These are phyloP conservation scores for Millerozyma miso DNA, from an alignment of 805 yeast genomes.

Conservation along the genomic window DNA sequence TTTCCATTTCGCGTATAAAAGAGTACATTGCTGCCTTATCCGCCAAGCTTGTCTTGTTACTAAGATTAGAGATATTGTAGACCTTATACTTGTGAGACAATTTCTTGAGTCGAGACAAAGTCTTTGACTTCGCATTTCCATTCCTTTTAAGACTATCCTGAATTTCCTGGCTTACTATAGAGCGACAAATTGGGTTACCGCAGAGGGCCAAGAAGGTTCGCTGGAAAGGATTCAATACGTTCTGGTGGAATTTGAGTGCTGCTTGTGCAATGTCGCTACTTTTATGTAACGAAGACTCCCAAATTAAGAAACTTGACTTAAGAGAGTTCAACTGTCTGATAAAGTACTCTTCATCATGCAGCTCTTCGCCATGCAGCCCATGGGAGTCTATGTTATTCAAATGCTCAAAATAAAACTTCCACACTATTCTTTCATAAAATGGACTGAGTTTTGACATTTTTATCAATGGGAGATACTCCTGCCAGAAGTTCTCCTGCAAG, in stretches of 20 bases:
- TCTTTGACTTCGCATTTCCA: constrained; percentile 7
- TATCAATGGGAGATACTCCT: constrained; percentile 22
- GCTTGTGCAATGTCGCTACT: constrained; percentile 10
- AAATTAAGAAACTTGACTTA: constrained; percentile 29
- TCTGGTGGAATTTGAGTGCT: constrained; percentile 12
- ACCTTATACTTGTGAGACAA: constrained; percentile 29
- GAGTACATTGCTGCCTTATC: constrained; percentile 23
- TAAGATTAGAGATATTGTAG: constrained; percentile 13
- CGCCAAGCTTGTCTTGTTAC: constrained; percentile 16
- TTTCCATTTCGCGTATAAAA: constrained; percentile 12
- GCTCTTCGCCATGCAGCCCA: constrained; percentile 1
- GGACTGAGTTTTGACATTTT: constrained; percentile 19
- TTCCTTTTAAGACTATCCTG: background rate
- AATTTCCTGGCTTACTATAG: constrained; percentile 8
- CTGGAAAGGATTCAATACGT: constrained; percentile 20
- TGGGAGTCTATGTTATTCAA: constrained; percentile 6
- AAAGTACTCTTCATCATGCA: constrained; percentile 18
- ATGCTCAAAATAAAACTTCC: constrained; percentile 40
- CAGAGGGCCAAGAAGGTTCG: constrained; percentile 21
- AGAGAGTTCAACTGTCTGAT: constrained; percentile 18
- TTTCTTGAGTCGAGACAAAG: constrained; percentile 26
- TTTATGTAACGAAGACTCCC: constrained; percentile 29
- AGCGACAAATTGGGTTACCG: constrained; percentile 11
- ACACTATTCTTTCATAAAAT: constrained; percentile 37
- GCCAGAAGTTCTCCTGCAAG: constrained; percentile 24